phyloP scores from a whole-genome alignment of 805 yeast genomes.

The Cephaloascus albidus region DNA sequence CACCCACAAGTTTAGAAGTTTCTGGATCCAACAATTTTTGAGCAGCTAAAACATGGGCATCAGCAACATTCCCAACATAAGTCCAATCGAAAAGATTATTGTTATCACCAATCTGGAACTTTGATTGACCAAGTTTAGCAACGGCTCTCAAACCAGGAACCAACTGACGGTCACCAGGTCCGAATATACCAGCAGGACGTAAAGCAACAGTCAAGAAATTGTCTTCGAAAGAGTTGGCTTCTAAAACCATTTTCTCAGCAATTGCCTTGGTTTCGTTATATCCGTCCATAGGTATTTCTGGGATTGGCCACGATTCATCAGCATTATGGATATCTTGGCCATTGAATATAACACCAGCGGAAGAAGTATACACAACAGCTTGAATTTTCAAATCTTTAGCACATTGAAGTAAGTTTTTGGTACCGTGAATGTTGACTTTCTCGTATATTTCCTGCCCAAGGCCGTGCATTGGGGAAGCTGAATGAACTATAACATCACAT shows the following conservation, averaged over 20 bases:
- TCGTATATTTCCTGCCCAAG: constrained; percentile 71
- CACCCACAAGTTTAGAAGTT: constrained; percentile 46
- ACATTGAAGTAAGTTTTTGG: constrained; percentile 60
- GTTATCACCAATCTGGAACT: constrained; percentile 91
- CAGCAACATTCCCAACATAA: constrained; percentile 97
- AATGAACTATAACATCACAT: constrained; percentile 80
- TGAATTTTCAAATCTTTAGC: constrained; percentile 42
- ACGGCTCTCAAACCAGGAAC: constrained; percentile 88
- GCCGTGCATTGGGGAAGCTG: constrained; percentile 96
- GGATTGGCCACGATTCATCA: constrained; percentile 91
- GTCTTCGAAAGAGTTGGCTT: constrained; percentile 51
- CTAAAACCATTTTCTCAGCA: constrained; percentile 77
- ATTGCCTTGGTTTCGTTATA: constrained; percentile 91
- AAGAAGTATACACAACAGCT: constrained; percentile 87
- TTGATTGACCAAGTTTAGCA: constrained; percentile 76
- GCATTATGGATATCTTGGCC: constrained; percentile 92
- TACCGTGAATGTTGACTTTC: constrained; percentile 88
- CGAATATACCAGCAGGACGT: constrained; percentile 97
- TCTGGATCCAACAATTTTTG: constrained; percentile 48
- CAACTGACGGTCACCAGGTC: constrained; percentile 96
- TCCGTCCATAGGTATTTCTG: constrained; percentile 89
- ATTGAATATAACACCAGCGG: constrained; percentile 95
- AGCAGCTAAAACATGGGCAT: constrained; percentile 91
- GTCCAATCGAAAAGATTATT: constrained; percentile 94
- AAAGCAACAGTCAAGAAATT: constrained; percentile 72